Percentiles rank a stretch among this genome's conserved stretches.
Evolutionary conservation across 2,329 filamentous ascomycete species (phyloP).

Genomic region (Colletotrichum sp.): DNA sequence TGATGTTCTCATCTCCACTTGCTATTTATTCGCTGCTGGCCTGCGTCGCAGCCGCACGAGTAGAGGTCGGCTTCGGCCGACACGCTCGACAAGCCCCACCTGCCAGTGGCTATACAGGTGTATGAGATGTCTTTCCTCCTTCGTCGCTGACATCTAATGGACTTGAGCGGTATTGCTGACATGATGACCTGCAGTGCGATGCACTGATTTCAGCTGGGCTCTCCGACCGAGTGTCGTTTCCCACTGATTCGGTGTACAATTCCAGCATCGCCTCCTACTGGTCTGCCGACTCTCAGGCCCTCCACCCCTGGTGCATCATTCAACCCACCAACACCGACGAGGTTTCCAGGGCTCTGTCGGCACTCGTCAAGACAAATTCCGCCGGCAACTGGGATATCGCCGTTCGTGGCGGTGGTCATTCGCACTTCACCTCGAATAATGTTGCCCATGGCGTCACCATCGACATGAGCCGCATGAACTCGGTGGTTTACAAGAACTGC

Average conservation of each 20-base stretch:
- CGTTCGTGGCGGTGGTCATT: background rate
- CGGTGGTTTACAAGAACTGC: background rate
- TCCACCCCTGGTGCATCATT: slow-evolving; percentile 32
- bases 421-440: background rate
- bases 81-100: background rate
- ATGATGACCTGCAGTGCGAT: background rate
- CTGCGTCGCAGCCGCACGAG: background rate
- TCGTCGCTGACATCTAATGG: background rate
- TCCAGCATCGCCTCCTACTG: slow-evolving; percentile 21
- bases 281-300: slow-evolving; percentile 23
- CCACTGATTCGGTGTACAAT: background rate
- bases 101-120: background rate
- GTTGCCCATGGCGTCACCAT: background rate
- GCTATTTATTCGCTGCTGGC: background rate
- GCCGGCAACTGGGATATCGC: background rate
- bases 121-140: background rate
- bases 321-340: slow-evolving; percentile 25
- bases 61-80: background rate
- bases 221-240: background rate
- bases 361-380: background rate
- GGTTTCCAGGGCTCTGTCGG: slow-evolving; percentile 24
- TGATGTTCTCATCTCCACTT: background rate
- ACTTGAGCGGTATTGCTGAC: background rate
- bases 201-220: background rate
- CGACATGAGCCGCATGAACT: background rate